A percentile compares a stretch with the other conserved stretches of the same genome.
Evolutionary conservation across 768 basidiomycete genomes (phyloP).

Genomic region (Russula olivacea): DNA sequence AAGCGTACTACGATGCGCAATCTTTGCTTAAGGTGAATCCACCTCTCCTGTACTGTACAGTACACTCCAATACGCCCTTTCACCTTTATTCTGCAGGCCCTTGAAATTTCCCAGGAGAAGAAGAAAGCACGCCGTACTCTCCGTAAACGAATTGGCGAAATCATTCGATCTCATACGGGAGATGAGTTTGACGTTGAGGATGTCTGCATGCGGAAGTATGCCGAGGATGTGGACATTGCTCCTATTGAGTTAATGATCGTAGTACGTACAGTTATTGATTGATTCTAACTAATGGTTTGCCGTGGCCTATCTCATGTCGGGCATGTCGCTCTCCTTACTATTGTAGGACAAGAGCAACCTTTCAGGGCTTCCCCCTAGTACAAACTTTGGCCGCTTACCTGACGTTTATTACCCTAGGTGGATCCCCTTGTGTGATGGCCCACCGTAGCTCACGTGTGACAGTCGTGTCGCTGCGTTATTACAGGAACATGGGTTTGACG

Average conservation of each 20-base stretch:
- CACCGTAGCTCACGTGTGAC: constrained; percentile 1
- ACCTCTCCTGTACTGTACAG: too few species aligned
- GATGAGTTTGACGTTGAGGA: constrained; percentile 17
- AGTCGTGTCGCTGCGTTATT: constrained; percentile 17
- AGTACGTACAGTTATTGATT: constrained; percentile 1
- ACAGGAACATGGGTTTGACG: constrained; percentile 19
- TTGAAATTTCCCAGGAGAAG: constrained; percentile 5
- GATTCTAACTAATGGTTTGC: neutral
- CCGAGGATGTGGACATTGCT: constrained; percentile 17
- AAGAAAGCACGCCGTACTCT: constrained; percentile 7
- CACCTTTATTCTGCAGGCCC: neutral
- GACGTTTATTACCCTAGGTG: constrained; percentile 22
- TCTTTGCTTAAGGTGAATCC: constrained; percentile 9
- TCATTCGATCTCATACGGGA: constrained; percentile 7
- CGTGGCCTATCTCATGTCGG: neutral
- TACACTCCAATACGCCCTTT: neutral
- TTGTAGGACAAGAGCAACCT: constrained; percentile 3
- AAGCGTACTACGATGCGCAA: constrained; percentile 10
- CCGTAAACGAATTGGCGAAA: constrained; percentile 7
- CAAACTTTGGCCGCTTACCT: constrained; percentile 2
- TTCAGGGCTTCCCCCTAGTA: constrained; percentile 3
- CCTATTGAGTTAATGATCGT: constrained; percentile 20
- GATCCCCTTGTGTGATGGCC: neutral
- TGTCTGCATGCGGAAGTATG: constrained; percentile 17
- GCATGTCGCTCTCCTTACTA: neutral